Evolutionary conservation across 2,329 filamentous ascomycete species (phyloP).

Genomic region (Xylaria polymorpha): DNA sequence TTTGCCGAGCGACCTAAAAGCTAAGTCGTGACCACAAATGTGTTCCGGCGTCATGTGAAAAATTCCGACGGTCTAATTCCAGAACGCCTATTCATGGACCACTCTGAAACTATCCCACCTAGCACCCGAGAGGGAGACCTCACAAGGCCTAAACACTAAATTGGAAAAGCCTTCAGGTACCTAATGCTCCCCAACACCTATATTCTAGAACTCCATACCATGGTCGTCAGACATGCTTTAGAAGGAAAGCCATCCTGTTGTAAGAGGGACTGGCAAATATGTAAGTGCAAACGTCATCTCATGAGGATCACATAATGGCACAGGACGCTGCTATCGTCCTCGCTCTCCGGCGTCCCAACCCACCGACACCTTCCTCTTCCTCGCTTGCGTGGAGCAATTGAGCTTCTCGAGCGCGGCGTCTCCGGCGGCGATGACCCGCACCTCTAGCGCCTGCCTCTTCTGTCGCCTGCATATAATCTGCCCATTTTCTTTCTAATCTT

Average conservation of each 20-base stretch:
- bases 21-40: neutral
- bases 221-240: slow-evolving; percentile 20
- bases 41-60: neutral
- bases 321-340: slow-evolving; percentile 70
- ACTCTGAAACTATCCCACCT: neutral
- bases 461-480: slow-evolving; percentile 90
- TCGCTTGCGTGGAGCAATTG: slow-evolving; percentile 84
- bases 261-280: neutral
- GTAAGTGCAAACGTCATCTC: neutral
- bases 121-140: neutral
- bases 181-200: slow-evolving; percentile 12
- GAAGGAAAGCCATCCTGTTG: neutral
- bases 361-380: slow-evolving; percentile 72
- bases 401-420: slow-evolving; percentile 83
- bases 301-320: slow-evolving; percentile 66
- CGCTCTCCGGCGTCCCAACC: slow-evolving; percentile 68
- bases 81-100: slow-evolving; percentile 16
- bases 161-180: neutral
- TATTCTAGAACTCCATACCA: slow-evolving; percentile 31
- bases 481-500: slow-evolving; percentile 90
- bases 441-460: slow-evolving; percentile 82
- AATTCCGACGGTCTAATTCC: slow-evolving; percentile 15
- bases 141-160: neutral
- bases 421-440: slow-evolving; percentile 73
- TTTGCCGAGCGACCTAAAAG: neutral